Evolutionary conservation across 139 green algal species (phyloP), one percentile per base, ranked within the genome.

Genomic region (Dunaliella primolecta): DNA sequence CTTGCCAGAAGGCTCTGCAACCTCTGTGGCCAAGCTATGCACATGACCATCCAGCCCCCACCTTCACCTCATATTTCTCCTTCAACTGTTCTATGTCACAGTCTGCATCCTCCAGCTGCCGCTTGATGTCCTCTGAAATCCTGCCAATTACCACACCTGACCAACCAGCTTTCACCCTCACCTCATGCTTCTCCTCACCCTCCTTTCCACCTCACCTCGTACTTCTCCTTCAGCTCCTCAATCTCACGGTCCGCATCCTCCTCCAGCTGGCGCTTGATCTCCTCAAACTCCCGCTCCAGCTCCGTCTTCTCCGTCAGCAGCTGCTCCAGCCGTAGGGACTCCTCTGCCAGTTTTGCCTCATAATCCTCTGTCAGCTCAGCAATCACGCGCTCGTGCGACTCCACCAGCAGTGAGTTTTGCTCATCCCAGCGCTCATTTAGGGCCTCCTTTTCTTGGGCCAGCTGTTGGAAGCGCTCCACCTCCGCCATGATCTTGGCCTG

Each of bases 171-270:
- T n/a, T n/a, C n/a, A n/a, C n/a, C n/a, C n/a, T n/a, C n/a, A n/a
- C n/a, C n/a, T n/a, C n/a, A n/a, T n/a, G n/a, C n/a, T n/a, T n/a
- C n/a, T n/a, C n/a, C n/a, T n/a, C n/a, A n/a, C n/a, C n/a, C n/a
- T n/a, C n/a, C n/a, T n/a, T n/a, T n/a, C n/a, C n/a, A n/a, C n/a
- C 95, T 94, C 46, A 64, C 46, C 46, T 82, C 78, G 78, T 82
- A 97, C 88, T 90, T 92, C 74, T 96, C 93, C 87, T 98, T 97
- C 15, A 96, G 85, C 83, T 97, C 95, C 91, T 98, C 95, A 83
- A 98, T 97, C 90, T 98, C 95, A 1, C 88, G 82, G 89, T 98
- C 95, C 30, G 93, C 93, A 81, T 97, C 95, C 84, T 98, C 94
- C 87, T 98, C 95, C 85, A 98, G 89, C 91, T 98, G 95, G 25